These are phyloP conservation scores for Microcyclospora tardicrescens DNA, from an alignment of 2,329 filamentous ascomycete species.

Conservation along the genomic window DNA sequence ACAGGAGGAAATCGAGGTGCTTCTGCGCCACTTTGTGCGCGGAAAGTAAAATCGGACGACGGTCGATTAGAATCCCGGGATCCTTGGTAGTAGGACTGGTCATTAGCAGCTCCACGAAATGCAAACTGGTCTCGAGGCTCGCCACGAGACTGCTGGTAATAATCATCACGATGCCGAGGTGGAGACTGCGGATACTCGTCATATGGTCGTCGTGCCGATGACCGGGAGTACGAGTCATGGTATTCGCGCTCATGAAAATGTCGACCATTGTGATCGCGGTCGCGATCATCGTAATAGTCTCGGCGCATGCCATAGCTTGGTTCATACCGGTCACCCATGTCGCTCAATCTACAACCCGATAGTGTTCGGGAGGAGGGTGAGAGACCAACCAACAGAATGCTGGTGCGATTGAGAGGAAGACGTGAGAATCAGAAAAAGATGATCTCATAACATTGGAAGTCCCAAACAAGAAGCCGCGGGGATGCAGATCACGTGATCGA, in stretches of 20 bases:
- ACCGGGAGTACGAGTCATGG: not conserved
- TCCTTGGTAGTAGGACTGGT: not conserved
- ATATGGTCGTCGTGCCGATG: not conserved
- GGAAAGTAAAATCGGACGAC: slow-evolving; percentile 15
- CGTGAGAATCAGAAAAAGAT: no score
- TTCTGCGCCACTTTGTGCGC: slow-evolving; percentile 6
- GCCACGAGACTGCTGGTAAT: not conserved
- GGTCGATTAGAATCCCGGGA: slow-evolving; percentile 1
- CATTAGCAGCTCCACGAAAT: slow-evolving; percentile 14
- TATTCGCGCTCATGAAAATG: not conserved
- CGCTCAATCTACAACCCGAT: no score
- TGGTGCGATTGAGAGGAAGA: no score
- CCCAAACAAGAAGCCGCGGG: no score
- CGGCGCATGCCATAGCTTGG: not conserved
- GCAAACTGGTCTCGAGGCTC: slow-evolving; percentile 6
- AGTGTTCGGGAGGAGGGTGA: no score
- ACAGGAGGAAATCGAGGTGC: slow-evolving; percentile 13
- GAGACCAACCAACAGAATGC: no score
- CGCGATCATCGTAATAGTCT: not conserved
- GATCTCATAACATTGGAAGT: no score
- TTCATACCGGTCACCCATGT: no score
- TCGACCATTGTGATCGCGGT: not conserved
- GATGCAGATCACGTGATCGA: no score
- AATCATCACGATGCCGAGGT: not conserved
- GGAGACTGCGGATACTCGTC: no score